Evolutionary conservation across 148 eudicot genomes (phyloP).

Genomic region (Vaccinium macrocarpon): DNA sequence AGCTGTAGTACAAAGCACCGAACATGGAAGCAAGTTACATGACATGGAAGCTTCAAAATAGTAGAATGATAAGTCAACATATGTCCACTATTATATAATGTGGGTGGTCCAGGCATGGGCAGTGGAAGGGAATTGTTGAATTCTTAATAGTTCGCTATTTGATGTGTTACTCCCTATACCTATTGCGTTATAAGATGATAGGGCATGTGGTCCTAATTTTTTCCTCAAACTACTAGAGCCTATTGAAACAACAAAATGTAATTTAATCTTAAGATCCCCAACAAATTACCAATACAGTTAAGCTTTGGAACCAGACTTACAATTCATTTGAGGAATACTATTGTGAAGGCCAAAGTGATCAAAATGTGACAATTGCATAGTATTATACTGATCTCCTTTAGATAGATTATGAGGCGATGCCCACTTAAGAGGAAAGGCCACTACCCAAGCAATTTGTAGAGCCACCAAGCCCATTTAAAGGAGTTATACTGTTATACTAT

Average conservation of each 20-base stretch:
- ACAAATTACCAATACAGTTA: neutral
- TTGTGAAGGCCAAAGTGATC: neutral
- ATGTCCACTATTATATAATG: neutral
- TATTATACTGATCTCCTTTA: neutral
- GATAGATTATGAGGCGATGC: neutral
- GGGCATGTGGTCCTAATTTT: neutral
- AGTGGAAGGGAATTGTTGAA: neutral
- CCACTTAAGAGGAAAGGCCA: neutral
- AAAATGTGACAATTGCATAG: neutral
- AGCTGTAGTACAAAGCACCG: neutral
- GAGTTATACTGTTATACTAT: slow-evolving; percentile 1
- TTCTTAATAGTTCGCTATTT: neutral
- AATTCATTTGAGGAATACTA: neutral
- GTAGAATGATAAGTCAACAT: neutral
- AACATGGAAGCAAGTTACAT: neutral
- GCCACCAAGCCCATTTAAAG: neutral
- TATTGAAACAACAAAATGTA: neutral
- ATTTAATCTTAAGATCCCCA: slow-evolving; percentile 2
- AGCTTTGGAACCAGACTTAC: neutral
- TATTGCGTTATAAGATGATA: neutral
- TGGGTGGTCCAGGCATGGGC: neutral
- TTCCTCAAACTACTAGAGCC: neutral
- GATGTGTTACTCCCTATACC: neutral
- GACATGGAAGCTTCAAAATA: neutral
- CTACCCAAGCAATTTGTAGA: neutral